Conservation (phyloP, 2,329 filamentous ascomycete genomes). For the Penicillium sp. region DNA sequence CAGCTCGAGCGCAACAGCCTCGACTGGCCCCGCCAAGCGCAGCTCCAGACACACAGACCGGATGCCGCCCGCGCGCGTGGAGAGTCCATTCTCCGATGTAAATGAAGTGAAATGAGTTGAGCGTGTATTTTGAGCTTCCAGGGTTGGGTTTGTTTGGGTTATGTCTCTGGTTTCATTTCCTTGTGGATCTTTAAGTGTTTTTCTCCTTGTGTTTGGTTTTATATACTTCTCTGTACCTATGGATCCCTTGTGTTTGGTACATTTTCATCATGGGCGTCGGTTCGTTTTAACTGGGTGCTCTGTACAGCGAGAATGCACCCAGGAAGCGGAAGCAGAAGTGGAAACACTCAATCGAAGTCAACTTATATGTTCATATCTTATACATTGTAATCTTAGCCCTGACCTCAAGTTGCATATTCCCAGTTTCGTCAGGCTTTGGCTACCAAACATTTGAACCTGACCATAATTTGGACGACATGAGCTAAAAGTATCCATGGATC, state of each 20-base stretch:
- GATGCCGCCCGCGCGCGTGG: conserved; percentile 30
- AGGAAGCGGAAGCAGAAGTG: neutral
- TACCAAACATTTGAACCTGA: too few species aligned
- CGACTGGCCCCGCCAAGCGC: conserved; percentile 20
- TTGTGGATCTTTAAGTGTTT: neutral
- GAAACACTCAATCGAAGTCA: conserved; percentile 17
- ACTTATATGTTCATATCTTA: neutral
- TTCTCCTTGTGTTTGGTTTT: neutral
- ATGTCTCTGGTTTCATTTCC: neutral
- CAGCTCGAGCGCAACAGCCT: conserved; percentile 22
- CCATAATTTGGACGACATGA: too few species aligned
- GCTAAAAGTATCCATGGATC: too few species aligned
- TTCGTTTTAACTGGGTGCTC: conserved; percentile 12
- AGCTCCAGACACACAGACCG: conserved; percentile 29
- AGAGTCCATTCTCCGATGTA: conserved; percentile 47
- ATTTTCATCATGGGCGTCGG: conserved; percentile 12
- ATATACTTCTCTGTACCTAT: conserved; percentile 29
- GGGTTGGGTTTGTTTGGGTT: neutral
- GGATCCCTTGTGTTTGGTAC: conserved; percentile 16
- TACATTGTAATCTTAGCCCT: neutral
- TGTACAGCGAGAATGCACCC: conserved; percentile 25
- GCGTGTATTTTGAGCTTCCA: conserved; percentile 2
- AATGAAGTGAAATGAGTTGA: conserved; percentile 40
- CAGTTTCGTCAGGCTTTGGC: too few species aligned
- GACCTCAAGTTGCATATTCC: neutral